phyloP scores from a whole-genome alignment of 345 rosid species.

The Raphanus sativus region DNA sequence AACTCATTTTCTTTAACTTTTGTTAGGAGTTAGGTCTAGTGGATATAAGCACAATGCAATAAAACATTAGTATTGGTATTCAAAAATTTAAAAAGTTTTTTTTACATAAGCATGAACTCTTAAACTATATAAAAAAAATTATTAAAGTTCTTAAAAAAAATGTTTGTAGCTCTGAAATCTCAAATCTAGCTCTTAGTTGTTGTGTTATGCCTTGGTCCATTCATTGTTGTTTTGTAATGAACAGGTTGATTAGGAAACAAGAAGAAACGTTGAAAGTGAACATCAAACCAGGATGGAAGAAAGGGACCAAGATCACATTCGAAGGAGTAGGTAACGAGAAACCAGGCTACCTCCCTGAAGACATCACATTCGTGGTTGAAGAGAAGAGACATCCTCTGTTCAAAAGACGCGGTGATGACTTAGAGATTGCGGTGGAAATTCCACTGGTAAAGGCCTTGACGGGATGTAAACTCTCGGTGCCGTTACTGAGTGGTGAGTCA shows the following conservation, averaged over 20 bases:
- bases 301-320: conserved; percentile 79
- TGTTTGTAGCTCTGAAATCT: too few species aligned
- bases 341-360: conserved; percentile 74
- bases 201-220: background rate
- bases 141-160: too few species aligned
- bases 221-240: background rate
- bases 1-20: background rate
- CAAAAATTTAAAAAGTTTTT: background rate
- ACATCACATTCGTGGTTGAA: conserved; percentile 56
- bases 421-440: conserved; percentile 69
- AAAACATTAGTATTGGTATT: background rate
- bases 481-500: conserved; percentile 61
- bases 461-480: conserved; percentile 64
- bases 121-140: too few species aligned
- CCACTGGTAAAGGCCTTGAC: conserved; percentile 41
- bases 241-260: conserved; percentile 58
- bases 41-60: background rate
- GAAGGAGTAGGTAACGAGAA: conserved; percentile 85
- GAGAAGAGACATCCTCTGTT: conserved; percentile 69
- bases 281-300: conserved; percentile 85
- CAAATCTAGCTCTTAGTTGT: too few species aligned
- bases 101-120: background rate
- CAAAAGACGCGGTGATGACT: conserved; percentile 55
- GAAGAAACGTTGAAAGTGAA: conserved; percentile 67
- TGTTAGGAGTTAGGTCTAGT: background rate